phyloP scores from a whole-genome alignment of 176 grass and related monocot species.

The Tillandsia fasciculata region DNA sequence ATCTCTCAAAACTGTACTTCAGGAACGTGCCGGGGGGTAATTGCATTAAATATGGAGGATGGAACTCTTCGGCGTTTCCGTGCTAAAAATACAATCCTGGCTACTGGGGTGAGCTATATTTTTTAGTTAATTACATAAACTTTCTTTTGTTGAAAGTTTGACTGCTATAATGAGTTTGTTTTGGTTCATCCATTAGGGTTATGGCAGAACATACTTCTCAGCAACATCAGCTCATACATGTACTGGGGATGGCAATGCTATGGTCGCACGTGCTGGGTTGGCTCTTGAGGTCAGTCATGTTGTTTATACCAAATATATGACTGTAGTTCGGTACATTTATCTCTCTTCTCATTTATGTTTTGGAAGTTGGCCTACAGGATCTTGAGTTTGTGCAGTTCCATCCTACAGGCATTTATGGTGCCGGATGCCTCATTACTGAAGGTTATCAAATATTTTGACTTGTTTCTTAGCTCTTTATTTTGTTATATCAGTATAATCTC shows the following conservation, averaged over 20 bases:
- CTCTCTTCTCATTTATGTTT: not conserved
- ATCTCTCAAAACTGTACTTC: conserved; percentile 13
- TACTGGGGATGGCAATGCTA: conserved; percentile 98
- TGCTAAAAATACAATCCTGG: conserved; percentile 77
- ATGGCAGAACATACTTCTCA: conserved; percentile 91
- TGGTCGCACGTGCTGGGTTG: conserved; percentile 95
- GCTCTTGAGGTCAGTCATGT: conserved; percentile 52
- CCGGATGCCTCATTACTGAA: conserved; percentile 86
- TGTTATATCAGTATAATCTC: not conserved
- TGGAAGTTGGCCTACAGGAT: conserved; percentile 36
- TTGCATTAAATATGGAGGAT: conserved; percentile 99
- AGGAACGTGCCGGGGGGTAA: conserved; percentile 74
- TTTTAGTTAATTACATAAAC: not conserved
- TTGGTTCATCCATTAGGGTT: conserved; percentile 38
- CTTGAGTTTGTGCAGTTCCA: conserved; percentile 98
- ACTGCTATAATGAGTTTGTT: conserved; percentile 15
- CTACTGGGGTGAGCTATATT: conserved; percentile 59
- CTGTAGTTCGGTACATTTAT: not conserved
- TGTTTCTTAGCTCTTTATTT: not conserved
- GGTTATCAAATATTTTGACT: conserved; percentile 26
- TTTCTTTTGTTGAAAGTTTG: conserved; percentile 4
- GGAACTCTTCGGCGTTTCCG: conserved; percentile 89
- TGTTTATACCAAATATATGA: conserved; percentile 3
- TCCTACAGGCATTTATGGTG: conserved; percentile 81
- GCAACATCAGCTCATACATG: conserved; percentile 97